Conservation (phyloP, 1,284 basidiomycete species). For the Neolentinus lepideus region DNA sequence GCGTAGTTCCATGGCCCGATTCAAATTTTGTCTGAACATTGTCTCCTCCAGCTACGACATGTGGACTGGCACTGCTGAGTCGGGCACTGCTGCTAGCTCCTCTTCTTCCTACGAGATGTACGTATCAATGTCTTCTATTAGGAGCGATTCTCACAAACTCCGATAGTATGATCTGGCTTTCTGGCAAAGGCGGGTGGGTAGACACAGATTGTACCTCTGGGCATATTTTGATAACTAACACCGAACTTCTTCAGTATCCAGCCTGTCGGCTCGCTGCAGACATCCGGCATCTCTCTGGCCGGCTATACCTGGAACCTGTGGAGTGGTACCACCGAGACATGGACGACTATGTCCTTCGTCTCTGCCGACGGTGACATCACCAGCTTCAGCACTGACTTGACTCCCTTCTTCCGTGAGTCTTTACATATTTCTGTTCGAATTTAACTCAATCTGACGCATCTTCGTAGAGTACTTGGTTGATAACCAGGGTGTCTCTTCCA, state of each 20-base stretch:
- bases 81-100: slow-evolving; percentile 37
- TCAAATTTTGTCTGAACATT: background rate
- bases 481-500: slow-evolving; percentile 32
- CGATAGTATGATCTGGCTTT: slow-evolving; percentile 55
- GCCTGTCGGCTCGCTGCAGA: slow-evolving; percentile 45
- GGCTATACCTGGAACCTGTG: slow-evolving; percentile 52
- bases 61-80: slow-evolving; percentile 38
- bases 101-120: slow-evolving; percentile 51
- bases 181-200: slow-evolving; percentile 45
- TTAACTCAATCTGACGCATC: background rate
- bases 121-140: slow-evolving; percentile 11
- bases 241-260: slow-evolving; percentile 32
- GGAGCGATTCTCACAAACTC: background rate
- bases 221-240: background rate
- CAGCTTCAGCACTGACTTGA: slow-evolving; percentile 47
- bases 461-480: slow-evolving; percentile 30
- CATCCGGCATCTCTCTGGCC: slow-evolving; percentile 33
- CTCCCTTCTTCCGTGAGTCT: slow-evolving; percentile 44
- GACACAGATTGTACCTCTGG: background rate
- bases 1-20: slow-evolving; percentile 10
- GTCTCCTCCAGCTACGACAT: slow-evolving; percentile 40
- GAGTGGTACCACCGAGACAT: slow-evolving; percentile 47
- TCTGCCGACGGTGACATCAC: slow-evolving; percentile 34
- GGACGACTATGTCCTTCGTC: slow-evolving; percentile 53
- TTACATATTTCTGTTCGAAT: background rate